phyloP scores from a whole-genome alignment of 345 rosid species.

The Isatis tinctoria region DNA sequence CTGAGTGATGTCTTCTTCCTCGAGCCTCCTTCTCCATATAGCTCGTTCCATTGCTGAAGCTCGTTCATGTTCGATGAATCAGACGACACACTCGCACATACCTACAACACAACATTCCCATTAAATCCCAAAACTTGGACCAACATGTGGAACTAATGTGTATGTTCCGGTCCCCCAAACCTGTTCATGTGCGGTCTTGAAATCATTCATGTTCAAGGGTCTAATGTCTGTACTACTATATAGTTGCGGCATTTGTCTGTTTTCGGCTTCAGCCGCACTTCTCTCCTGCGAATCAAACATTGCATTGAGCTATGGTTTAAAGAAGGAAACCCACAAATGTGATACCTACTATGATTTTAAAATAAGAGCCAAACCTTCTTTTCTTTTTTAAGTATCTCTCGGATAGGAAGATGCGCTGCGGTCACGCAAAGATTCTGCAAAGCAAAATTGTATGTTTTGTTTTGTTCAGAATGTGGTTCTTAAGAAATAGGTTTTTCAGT shows the following conservation, averaged over 20 bases:
- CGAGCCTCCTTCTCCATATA: constrained; percentile 97
- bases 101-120: constrained; percentile 38
- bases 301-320: not conserved
- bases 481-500: not conserved
- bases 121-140: not conserved
- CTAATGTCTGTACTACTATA: constrained; percentile 68
- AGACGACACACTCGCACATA: constrained; percentile 96
- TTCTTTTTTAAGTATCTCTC: constrained; percentile 87
- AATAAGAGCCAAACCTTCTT: constrained; percentile 60
- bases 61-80: constrained; percentile 92
- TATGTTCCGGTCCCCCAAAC: constrained; percentile 33
- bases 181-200: constrained; percentile 90
- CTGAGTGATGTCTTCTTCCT: constrained; percentile 84
- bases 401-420: constrained; percentile 90
- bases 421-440: constrained; percentile 88
- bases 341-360: not conserved
- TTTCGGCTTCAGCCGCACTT: constrained; percentile 57
- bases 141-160: not conserved
- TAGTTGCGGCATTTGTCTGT: constrained; percentile 51
- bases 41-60: constrained; percentile 90
- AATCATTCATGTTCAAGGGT: constrained; percentile 77
- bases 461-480: not conserved
- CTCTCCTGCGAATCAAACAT: constrained; percentile 53
- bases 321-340: not conserved
- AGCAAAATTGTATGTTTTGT: not conserved